phyloP scores from a whole-genome alignment of 2,329 filamentous ascomycete genomes.

The Rhynchosporium graminicola region DNA sequence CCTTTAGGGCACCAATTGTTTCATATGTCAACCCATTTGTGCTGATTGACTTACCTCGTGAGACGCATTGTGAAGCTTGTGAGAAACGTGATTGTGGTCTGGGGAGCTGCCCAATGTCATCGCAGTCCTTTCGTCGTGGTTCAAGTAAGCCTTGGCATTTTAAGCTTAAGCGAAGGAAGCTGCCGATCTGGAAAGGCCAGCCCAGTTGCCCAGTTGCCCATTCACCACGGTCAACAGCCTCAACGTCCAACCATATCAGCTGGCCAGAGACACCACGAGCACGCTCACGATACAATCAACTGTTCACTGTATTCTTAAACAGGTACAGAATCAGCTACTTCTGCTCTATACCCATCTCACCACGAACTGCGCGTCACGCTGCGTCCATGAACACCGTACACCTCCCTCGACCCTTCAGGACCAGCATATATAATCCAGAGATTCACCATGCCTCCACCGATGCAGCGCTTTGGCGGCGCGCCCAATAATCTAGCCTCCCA shows the following conservation, averaged over 20 bases:
- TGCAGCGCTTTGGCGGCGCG: constrained; percentile 40
- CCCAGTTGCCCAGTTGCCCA: constrained; percentile 8
- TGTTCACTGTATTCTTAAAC: neutral
- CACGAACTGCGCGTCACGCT: constrained; percentile 31
- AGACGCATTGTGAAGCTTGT: constrained; percentile 37
- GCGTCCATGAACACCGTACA: constrained; percentile 41
- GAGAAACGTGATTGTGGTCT: constrained; percentile 25
- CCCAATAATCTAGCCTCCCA: constrained; percentile 42
- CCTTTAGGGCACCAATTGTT: neutral
- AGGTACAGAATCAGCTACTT: neutral
- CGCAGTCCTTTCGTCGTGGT: constrained; percentile 19
- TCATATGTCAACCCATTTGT: constrained; percentile 15
- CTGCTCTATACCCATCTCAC: neutral
- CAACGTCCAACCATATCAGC: neutral
- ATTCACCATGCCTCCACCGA: constrained; percentile 41
- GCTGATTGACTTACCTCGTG: constrained; percentile 35
- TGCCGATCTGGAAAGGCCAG: constrained; percentile 18
- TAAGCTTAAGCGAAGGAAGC: constrained; percentile 14
- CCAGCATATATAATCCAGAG: constrained; percentile 38
- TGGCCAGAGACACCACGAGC: constrained; percentile 2
- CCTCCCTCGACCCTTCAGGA: constrained; percentile 37
- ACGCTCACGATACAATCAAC: constrained; percentile 5
- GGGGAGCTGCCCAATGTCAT: constrained; percentile 9
- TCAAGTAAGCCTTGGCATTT: constrained; percentile 24
- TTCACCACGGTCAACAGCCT: constrained; percentile 4